Evolutionary conservation across 2,329 filamentous ascomycete species (phyloP), one percentile per base, ranked within the genome.

Genomic region (Colletotrichum eremochloae): DNA sequence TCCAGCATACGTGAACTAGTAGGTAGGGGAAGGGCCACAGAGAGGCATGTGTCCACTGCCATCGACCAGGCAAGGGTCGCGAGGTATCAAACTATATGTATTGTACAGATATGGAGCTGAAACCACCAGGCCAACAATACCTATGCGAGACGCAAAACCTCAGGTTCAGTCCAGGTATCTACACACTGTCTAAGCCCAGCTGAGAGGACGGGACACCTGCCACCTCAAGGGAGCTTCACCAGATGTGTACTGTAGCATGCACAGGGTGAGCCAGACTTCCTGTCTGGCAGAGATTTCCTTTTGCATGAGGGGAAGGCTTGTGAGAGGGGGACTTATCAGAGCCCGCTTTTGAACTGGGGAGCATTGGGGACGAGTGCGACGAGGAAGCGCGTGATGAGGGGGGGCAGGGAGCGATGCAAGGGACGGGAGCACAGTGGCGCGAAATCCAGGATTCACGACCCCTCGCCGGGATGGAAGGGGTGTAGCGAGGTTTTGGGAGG

Each of bases 361-460:
- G 66, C 55, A 58, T 64, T 38, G 58, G 61, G 61, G 44, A 40
- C 42, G 55, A 67, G 58, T 29, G 24, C 29, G 46, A 53, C 20
- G 60, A 52, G 46, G 44, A 42, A 61, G 66, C 66, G 56, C 60
- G 69, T 56, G 60, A 72, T 60, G 69, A 72, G 69, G 65, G 64
- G 68, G 62, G 64, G 67, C 64, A 71, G 64, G 68, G 68, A 71
- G 64, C 33, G 64, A 68, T 71, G 68, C 68, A 71, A 71, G 68
- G 68, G 68, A 64, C 64, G 55, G 53, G 55, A 40, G 64, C 55
- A 60, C 64, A 67, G 48, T 63, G 61, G 36, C 36, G 46, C 48
- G 61, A 63, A 63, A 53, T 52, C n/a, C 48, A 48, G 42, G 64
- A 48, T 60, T 61, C 33, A 18, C 8, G n/a, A 52, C 57, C 69